Base-by-base conservation (phyloP, 106 monocot genomes). In the Iris macrosiphon region DNA sequence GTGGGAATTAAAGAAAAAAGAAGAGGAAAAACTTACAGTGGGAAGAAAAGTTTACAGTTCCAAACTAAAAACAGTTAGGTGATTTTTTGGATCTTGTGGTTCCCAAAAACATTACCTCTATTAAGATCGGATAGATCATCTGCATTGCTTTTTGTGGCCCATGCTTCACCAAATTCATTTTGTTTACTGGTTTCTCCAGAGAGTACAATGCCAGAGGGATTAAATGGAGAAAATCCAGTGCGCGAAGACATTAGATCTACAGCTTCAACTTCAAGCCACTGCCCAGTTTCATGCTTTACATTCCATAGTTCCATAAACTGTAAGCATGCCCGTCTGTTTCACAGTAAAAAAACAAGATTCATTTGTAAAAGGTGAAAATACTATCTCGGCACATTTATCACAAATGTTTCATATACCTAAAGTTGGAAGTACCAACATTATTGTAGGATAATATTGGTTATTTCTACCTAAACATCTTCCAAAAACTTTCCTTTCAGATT, bases 181-280 rank as follows among this genome's bases (percentile, higher is more conserved):
- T 47, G 62, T 26, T 53, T 75, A 12, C 40, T 37, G 9, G 31
- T 30, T 48, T 75, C 75, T n/a, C 57, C 79, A 22, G 82, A 54
- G 3, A 93, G 52, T 20, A 81, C 33, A 70, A 85, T 89, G 26
- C 81, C 81, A 9, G 85, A 73, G 21, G 67, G 45, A 67, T 84
- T 84, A 40, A 88, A 60, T 37, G 82, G 37, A 66, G 76, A 62
- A 65, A 82, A 74, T 15, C 89, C 95, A 24, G 84, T 76, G 52
- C 66, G 75, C 31, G 67, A 49, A 8, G 89, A 79, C 68, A 85
- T 73, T 66, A 70, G 69, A 52, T 95, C 95, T 31, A 71, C 68
- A 29, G 89, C 82, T 42, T 95, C 95, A 60, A 95, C 77, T 66
- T 95, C 95, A 65, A 89, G 41, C 95, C 95, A 95, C 50, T 89